phyloP scores from a whole-genome alignment of 352 stramenopile genomes.

The Elongisporangium undulatum region DNA sequence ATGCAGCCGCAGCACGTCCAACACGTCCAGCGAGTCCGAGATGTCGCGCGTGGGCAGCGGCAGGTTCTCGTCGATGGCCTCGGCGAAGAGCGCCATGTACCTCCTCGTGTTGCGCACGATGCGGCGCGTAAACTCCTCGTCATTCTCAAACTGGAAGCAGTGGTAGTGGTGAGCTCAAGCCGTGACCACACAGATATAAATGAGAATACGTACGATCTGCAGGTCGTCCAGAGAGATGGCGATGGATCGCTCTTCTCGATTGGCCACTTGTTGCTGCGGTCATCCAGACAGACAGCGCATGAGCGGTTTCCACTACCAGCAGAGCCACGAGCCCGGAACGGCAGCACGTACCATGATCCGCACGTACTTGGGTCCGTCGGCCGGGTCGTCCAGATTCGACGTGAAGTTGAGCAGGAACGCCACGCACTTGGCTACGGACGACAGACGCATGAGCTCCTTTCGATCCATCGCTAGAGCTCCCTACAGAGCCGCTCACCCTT shows the following conservation, averaged over 20 bases:
- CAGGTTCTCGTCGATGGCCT: constrained; percentile 87
- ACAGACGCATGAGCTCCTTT: neutral
- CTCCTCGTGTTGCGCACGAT: constrained; percentile 83
- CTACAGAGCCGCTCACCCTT: constrained; percentile 25
- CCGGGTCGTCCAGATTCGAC: constrained; percentile 68
- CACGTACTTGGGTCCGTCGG: constrained; percentile 64
- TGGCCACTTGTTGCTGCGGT: constrained; percentile 82
- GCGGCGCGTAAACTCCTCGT: constrained; percentile 78
- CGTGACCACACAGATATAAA: neutral
- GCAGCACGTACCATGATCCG: constrained; percentile 59
- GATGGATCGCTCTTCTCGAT: constrained; percentile 76
- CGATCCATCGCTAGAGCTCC: neutral
- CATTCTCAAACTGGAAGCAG: constrained; percentile 60
- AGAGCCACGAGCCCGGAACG: neutral
- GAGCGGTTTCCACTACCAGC: neutral
- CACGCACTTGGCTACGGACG: constrained; percentile 58
- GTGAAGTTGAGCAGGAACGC: constrained; percentile 68
- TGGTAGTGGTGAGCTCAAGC: neutral
- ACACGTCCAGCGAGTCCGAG: constrained; percentile 73
- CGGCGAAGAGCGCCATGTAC: constrained; percentile 87
- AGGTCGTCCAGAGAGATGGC: constrained; percentile 78
- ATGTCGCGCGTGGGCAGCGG: constrained; percentile 78
- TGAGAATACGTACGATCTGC: constrained; percentile 50
- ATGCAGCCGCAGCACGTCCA: constrained; percentile 78
- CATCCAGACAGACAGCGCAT: neutral